Base-by-base conservation (phyloP, 352 stramenopile genomes). In the Pseudoperonospora humuli region DNA sequence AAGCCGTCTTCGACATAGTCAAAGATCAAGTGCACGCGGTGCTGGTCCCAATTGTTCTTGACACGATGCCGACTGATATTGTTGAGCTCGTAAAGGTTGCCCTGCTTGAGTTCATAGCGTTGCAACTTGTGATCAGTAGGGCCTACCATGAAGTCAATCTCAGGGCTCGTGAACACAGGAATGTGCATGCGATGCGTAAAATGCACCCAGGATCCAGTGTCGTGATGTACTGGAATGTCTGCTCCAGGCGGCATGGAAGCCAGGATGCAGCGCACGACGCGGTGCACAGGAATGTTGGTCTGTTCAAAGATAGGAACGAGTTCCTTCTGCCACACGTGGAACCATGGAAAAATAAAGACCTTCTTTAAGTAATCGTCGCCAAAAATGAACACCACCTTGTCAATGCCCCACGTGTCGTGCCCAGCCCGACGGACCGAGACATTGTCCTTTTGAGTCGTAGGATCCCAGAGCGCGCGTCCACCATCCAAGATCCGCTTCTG, bases 81-180 rank as follows among this genome's bases (percentile, higher is more conserved):
- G 76, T 99, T 99, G 44, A 99, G 93, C 77, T 99, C 96, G 74
- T 99, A 97, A 3, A 98, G 77, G 31, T 92, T 75, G 41, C 94
- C 96, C 46, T 97, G 83, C 48, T 83, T 66, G 51, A 97, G 97
- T 52, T 91, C 70, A 39, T 95, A 79, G n/a, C 91, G 79, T 54
- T 84, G 50, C 81, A 98, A 87, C 13, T 45, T 63, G 6, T 95
- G 46, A 34, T 85, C 67, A 19, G 84, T 86, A 6, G 75, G 63
- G 7, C 95, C 96, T 38, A 96, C 75, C 53, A 69, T 61, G 23
- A 93, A 93, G 39, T 90, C 81, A 33, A 93, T 70, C 5, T 70
- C 39, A 3, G 69, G 50, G 45, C 75, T 70, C 14, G 96, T 97
- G 43, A 97, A 83, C 48, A 98, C 86, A 6, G 96, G 93, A 39